These are phyloP conservation scores for Paramicrosporidium saccamoebae DNA, from an alignment of 371 early-diverging fungal species.

Conservation along the genomic window DNA sequence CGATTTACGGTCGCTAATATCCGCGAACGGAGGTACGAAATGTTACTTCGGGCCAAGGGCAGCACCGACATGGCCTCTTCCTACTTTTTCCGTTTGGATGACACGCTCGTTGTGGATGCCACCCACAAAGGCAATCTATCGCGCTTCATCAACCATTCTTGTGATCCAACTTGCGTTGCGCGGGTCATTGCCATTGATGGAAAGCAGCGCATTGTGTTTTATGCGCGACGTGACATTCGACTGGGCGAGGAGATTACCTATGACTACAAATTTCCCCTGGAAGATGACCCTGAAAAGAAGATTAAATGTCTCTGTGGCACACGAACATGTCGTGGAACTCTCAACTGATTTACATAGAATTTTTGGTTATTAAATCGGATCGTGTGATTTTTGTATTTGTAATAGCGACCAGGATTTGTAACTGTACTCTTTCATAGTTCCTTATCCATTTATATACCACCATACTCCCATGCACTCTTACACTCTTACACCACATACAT, in stretches of 20 bases:
- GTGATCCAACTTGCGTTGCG: slow-evolving; percentile 89
- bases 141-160: slow-evolving; percentile 90
- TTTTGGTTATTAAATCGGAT: background rate
- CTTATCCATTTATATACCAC: no score
- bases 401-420: no score
- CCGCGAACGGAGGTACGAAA: slow-evolving; percentile 67
- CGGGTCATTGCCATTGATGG: slow-evolving; percentile 54
- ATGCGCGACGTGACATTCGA: slow-evolving; percentile 50
- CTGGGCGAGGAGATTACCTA: slow-evolving; percentile 91
- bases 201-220: slow-evolving; percentile 68
- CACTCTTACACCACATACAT: no score
- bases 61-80: slow-evolving; percentile 68
- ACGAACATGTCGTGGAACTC: background rate
- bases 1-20: slow-evolving; percentile 77
- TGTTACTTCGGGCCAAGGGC: no score
- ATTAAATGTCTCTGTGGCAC: slow-evolving; percentile 1
- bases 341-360: background rate
- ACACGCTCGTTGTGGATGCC: slow-evolving; percentile 87
- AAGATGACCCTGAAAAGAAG: slow-evolving; percentile 16
- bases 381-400: no score
- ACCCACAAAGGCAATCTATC: slow-evolving; percentile 88
- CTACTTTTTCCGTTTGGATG: slow-evolving; percentile 86
- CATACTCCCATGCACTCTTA: no score
- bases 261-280: slow-evolving; percentile 89
- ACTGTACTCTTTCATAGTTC: no score